Evolutionary conservation across 1,284 basidiomycete species (phyloP), one percentile per base, ranked within the genome.

Genomic region (Irpex sp.): DNA sequence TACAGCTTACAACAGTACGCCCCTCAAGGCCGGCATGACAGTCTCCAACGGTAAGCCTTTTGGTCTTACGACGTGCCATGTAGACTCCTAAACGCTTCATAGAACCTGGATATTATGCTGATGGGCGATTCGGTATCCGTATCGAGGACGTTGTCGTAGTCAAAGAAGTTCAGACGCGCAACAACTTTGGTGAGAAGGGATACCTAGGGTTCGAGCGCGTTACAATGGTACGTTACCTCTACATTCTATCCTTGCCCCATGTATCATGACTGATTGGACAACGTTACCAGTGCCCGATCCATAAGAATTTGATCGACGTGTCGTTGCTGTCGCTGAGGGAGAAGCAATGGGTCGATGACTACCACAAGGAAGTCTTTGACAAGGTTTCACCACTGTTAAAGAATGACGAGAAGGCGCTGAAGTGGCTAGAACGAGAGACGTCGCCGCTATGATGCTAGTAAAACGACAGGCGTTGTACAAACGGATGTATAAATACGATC

Each of bases 71-170:
- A 6, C 26, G 26, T 26, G 26, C 26, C 4, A 26, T 26, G 26
- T 26, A 26, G 26, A 26, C 26, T 26, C 4, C 26, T 26, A 26
- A 26, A 26, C 26, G 26, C 3, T 51, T 15, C 49, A 2, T 51
- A 86, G 88, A 99, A 71, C 97, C 97, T 0, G 97, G 95, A 1
- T 99, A 94, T 76, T 97, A 98, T 75, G 87, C 88, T 15, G 95
- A 98, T 69, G 97, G 95, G 4, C 80, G 85, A 63, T 99, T 91
- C 72, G 97, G 97, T 2, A 94, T 98, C 68, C 88, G 97, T 1
- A 95, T 97, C 69, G 97, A 99, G 78, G 95, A 88, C 73, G 83
- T 97, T 50, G 86, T 95, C 15, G 79, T 95, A 33, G 89, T 96
- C 6, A 82, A 83, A 63, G 83, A 89, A 46, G 88, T 78, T 5